Base-by-base conservation (phyloP, 495 filamentous ascomycete genomes). In the Jackrogersella multiformis region DNA sequence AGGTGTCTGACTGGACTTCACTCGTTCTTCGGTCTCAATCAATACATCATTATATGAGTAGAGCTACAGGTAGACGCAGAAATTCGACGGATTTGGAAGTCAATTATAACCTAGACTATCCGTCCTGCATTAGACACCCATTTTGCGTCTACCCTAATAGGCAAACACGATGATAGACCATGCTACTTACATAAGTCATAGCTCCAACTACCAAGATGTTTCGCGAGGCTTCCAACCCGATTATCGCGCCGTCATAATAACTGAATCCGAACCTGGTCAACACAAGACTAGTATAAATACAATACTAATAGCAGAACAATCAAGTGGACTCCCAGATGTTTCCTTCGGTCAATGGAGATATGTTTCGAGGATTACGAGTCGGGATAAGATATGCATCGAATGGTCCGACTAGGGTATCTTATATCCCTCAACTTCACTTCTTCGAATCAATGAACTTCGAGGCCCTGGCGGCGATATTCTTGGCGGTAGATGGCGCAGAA, bases 391-490 rank as follows among this genome's bases (percentile, higher is more conserved):
- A 46, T 30, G 10, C 30, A 21, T 56, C 34, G 42, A 45, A 48
- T 64, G 39, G 13, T 42, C 9, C 18, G 8, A 45, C 18, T 16
- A 5, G 42, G 42, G 42, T 46, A 28, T 48, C 21, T 20, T 16
- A 41, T 26, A 46, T 34, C 5, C 10, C 53, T 6, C 38, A 13
- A 42, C 16, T 53, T 64, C 26, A 70, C 61, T 70, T 70, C 52
- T 65, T 70, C n/a, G 56, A 21, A 10, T 65, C 56, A n/a, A 54
- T 26, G 36, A 32, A 32, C 51, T 61, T 53, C 0, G 56, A 57
- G 24, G 30, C 28, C 23, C 24, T 38, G 8, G 52, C 21, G 5
- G 16, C 23, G 7, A 57, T 36, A 5, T 44, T n/a, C 30, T 70
- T 70, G 7, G 23, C 32, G 45, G 38, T 54, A 15, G 58, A 6